These are phyloP conservation scores for Calonectria hongkongensis DNA, from an alignment of 2,329 filamentous ascomycete genomes.

Conservation along the genomic window DNA sequence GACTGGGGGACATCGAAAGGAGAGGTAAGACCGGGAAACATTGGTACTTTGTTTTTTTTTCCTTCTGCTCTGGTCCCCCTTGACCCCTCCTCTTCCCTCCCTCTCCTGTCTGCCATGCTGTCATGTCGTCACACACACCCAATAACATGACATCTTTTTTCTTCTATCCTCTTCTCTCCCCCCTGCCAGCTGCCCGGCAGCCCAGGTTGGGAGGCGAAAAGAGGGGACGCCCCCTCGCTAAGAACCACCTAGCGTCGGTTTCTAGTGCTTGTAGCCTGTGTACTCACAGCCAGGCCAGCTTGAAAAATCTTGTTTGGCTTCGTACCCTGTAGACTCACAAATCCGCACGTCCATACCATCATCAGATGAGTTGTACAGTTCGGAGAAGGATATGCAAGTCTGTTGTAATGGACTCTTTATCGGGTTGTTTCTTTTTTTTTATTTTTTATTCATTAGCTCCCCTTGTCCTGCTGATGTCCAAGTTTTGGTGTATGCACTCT, in stretches of 20 bases:
- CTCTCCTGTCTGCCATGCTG: constrained; percentile 34
- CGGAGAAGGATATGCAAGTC: neutral
- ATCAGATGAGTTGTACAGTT: constrained; percentile 19
- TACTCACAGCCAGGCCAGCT: constrained; percentile 14
- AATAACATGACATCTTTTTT: constrained; percentile 40
- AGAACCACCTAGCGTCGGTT: constrained; percentile 33
- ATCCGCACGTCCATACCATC: constrained; percentile 26
- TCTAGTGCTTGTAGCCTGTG: constrained; percentile 28
- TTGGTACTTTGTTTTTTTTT: neutral
- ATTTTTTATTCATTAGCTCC: neutral
- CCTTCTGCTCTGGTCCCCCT: neutral
- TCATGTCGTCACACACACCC: constrained; percentile 43
- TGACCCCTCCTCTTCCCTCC: constrained; percentile 42
- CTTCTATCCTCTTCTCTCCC: constrained; percentile 36
- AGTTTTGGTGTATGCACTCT: neutral
- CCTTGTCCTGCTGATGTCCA: constrained; percentile 13
- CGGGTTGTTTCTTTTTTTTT: neutral
- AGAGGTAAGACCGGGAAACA: constrained; percentile 9
- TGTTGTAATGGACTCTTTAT: neutral
- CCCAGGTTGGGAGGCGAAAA: constrained; percentile 29
- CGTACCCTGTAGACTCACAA: constrained; percentile 7
- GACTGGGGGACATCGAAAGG: neutral
- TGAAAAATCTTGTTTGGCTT: constrained; percentile 24
- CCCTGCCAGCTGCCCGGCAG: constrained; percentile 30
- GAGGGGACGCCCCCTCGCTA: constrained; percentile 36